phyloP scores from a whole-genome alignment of 2,329 filamentous ascomycete genomes.

The Simplicillium sp. region DNA sequence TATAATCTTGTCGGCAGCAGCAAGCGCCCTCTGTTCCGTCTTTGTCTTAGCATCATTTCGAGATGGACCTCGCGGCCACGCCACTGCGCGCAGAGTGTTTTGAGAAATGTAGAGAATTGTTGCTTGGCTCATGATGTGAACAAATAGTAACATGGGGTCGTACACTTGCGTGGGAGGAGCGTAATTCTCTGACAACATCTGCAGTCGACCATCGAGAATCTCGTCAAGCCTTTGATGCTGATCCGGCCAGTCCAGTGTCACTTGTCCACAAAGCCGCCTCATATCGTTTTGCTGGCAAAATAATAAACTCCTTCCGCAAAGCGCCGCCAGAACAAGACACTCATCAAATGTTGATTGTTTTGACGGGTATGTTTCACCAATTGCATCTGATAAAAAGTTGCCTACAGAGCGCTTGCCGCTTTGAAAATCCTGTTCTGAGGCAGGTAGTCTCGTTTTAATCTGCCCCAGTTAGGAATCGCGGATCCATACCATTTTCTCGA shows the following conservation, averaged over 20 bases:
- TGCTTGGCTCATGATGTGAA: neutral
- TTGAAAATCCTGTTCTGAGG: slow-evolving; percentile 23
- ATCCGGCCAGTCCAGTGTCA: neutral
- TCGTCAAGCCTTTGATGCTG: neutral
- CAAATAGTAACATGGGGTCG: neutral
- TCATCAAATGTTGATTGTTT: neutral
- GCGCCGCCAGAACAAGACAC: neutral
- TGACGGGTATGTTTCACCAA: neutral
- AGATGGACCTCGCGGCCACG: neutral
- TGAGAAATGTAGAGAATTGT: neutral
- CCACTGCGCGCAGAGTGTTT: neutral
- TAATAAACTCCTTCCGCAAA: neutral
- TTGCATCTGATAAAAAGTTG: neutral
- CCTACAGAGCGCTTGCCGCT: slow-evolving; percentile 14
- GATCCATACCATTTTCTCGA: too few relatives aligned
- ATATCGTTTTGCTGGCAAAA: neutral
- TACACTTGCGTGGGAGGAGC: neutral
- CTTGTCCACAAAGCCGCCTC: neutral
- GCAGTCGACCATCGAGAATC: neutral
- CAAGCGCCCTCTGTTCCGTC: neutral
- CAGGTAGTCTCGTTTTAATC: slow-evolving; percentile 24
- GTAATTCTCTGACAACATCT: neutral
- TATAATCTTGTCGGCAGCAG: neutral
- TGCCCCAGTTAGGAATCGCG: too few relatives aligned
- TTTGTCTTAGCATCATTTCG: neutral